Base-by-base conservation (phyloP, 2,329 filamentous ascomycete genomes). In the Lasiodiplodia sp. region DNA sequence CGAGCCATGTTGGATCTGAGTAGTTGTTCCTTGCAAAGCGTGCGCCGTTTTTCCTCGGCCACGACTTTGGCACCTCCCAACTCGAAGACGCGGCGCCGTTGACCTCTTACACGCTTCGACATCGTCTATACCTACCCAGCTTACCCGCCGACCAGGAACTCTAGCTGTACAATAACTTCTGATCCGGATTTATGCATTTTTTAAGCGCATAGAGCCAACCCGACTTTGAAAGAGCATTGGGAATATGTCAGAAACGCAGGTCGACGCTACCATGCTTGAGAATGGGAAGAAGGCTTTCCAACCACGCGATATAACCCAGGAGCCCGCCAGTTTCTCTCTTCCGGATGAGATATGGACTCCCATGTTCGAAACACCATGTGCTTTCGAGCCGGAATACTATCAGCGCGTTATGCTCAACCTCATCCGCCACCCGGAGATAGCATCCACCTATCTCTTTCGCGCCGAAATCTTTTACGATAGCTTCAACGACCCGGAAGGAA, bases 391-490 rank as follows among this genome's bases (percentile, higher is more conserved):
- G 0, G 82, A 85, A 37, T 82, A 88, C 67, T 95, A 94, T 76
- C 80, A 84, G 69, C 79, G 85, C 51, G 89, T 92, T 62, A 92
- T 93, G 88, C 80, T 88, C 73, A 93, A 94, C 74, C 83, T 94
- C 68, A 87, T 95, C 71, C 87, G 86, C 72, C 94, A 95, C 74
- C 92, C 92, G 0, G 95, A 96, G 72, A 84, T 93, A 79, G 93
- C 93, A 72, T 92, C 91, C 0, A 89, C 86, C 18, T 92, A 91
- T 85, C 84, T 96, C 1, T 92, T 94, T 74, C 88, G 92, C 37
- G 92, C 92, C 57, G 92, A 96, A 74, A 89, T 95, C 31, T 84
- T 92, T 31, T 85, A 87, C 69, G 86, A 90, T 71, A 82, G 79
- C 70, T 77, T 81, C 68, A 76, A 76, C 14, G 79, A 78, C 71